Evolutionary conservation across 2,329 filamentous ascomycete species (phyloP), one percentile per base, ranked within the genome.

Genomic region (Emydomyces testavorans): DNA sequence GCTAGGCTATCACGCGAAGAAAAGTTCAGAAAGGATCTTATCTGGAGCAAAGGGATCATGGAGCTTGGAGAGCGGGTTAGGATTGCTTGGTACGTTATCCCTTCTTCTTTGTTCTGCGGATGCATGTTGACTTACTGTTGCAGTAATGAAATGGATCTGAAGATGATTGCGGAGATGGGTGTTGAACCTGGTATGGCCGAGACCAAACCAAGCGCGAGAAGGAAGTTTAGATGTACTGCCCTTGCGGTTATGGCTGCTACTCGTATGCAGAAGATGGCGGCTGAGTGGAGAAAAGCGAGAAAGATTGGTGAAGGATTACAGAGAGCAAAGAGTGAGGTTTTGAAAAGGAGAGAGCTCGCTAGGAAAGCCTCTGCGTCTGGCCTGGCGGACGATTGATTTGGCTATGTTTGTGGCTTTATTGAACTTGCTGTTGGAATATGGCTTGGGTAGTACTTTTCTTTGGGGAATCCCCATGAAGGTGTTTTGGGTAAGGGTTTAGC

Each of bases 81-180:
- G 43, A 58, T 65, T 54, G 82, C 86, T 69, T 96, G 89, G 90
- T 95, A 81, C 57, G 85, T 82, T 55, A 50, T 49, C 48, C 34
- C 47, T 39, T 28, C 37, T 37, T 16, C 10, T 32, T 37, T 3
- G 16, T 4, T 11, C 11, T 3, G 4, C 24, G 10, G n/a, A 2
- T 34, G 3, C n/a, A 15, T 21, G 37, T 42, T 38, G n/a, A 20
- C 37, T 16, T 40, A 23, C 48, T 48, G 56, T 29, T 47, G 4
- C 52, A 96, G 92, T 71, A 98, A 96, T 71, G 83, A 90, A 65
- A 84, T 86, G 52, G 87, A 96, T 63, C 80, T 96, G 50, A 79
- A 81, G 45, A 83, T 95, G 61, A 80, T 96, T 53, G 78, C 83
- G 57, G 77, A 84, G 57, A 94, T 95, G 73, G 86, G 85, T 53